Evolutionary conservation across 129 eudicot species (phyloP).

Genomic region (Kitagawia praeruptora): DNA sequence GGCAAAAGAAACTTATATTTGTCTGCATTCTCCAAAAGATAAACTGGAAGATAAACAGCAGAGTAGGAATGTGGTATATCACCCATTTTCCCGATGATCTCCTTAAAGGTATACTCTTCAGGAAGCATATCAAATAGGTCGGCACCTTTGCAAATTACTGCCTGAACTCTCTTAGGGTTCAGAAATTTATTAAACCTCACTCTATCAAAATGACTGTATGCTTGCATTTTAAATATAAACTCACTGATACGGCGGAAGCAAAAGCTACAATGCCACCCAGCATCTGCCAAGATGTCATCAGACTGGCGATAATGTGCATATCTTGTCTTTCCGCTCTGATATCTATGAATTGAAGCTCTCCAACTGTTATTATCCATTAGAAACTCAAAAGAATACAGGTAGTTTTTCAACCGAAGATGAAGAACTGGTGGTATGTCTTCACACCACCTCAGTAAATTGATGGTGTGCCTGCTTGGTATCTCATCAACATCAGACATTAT

Average conservation of each 20-base stretch:
- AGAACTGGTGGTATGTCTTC: constrained; percentile 68
- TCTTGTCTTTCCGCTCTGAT: constrained; percentile 61
- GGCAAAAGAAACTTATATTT: constrained; percentile 63
- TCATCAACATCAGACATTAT: constrained; percentile 95
- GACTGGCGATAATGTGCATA: constrained; percentile 89
- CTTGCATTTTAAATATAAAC: constrained; percentile 88
- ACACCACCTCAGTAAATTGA: constrained; percentile 85
- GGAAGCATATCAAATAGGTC: constrained; percentile 91
- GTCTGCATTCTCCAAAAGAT: constrained; percentile 69
- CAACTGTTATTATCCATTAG: constrained; percentile 68
- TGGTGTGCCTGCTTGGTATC: constrained; percentile 83
- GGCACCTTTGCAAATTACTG: constrained; percentile 68
- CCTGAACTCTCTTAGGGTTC: constrained; percentile 69
- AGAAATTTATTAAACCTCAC: constrained; percentile 65
- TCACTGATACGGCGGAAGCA: constrained; percentile 71
- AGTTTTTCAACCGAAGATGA: constrained; percentile 71
- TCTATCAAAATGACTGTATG: constrained; percentile 79
- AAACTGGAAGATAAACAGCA: constrained; percentile 81
- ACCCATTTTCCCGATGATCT: constrained; percentile 88
- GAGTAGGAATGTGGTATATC: constrained; percentile 91
- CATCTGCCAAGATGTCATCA: constrained; percentile 72
- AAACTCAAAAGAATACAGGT: constrained; percentile 81
- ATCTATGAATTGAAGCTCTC: constrained; percentile 79
- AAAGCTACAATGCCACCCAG: constrained; percentile 98
- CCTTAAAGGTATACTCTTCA: constrained; percentile 81